Evolutionary conservation across 2,329 filamentous ascomycete species (phyloP).

Genomic region (Cladosporium oxysporum): DNA sequence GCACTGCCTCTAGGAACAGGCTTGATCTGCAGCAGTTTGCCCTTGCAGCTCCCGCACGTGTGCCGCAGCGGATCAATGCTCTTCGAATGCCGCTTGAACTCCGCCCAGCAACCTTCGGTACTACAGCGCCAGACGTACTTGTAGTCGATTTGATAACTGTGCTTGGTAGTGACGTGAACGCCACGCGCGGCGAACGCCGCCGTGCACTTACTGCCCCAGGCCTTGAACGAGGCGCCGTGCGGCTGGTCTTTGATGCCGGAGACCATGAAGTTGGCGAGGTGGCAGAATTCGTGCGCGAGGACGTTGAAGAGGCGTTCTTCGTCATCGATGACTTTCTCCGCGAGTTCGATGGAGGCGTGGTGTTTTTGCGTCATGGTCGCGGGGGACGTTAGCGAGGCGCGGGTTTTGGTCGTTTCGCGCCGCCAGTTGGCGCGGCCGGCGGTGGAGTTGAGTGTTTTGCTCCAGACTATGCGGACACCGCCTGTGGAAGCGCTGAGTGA

Average conservation of each 20-base stretch:
- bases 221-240: slow-evolving; percentile 82
- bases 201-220: slow-evolving; percentile 65
- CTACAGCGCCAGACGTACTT: slow-evolving; percentile 85
- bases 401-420: slow-evolving; percentile 44
- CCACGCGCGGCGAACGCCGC: slow-evolving; percentile 59
- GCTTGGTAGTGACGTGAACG: slow-evolving; percentile 82
- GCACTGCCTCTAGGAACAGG: slow-evolving; percentile 62
- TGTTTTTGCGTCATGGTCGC: slow-evolving; percentile 36
- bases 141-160: slow-evolving; percentile 86
- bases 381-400: slow-evolving; percentile 26
- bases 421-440: slow-evolving; percentile 63
- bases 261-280: slow-evolving; percentile 89
- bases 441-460: slow-evolving; percentile 75
- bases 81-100: slow-evolving; percentile 82
- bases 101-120: slow-evolving; percentile 58
- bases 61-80: slow-evolving; percentile 74
- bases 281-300: slow-evolving; percentile 95
- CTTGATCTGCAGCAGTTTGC: slow-evolving; percentile 71
- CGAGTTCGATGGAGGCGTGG: slow-evolving; percentile 79
- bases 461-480: slow-evolving; percentile 72
- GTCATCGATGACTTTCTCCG: slow-evolving; percentile 81
- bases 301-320: slow-evolving; percentile 80
- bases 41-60: slow-evolving; percentile 75
- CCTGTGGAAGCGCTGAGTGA: slow-evolving; percentile 64
- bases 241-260: slow-evolving; percentile 72